phyloP scores from a whole-genome alignment of 192 early-diverging fungal species.

The Gryganskiella cystojenkinii region DNA sequence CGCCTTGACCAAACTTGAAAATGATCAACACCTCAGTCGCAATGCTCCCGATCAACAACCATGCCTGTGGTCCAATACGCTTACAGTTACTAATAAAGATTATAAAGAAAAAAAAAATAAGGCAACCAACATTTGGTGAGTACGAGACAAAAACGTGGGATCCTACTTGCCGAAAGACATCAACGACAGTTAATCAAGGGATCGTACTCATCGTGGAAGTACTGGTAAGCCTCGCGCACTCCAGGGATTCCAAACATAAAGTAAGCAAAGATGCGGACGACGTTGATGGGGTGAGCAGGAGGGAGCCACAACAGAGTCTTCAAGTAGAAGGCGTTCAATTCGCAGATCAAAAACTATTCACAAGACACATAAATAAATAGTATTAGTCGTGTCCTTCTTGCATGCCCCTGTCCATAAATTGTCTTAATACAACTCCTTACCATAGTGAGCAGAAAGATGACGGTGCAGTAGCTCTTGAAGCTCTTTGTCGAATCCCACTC shows the following conservation, averaged over 20 bases:
- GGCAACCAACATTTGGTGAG: too few relatives aligned
- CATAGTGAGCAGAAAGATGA: constrained; percentile 77
- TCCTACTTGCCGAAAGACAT: too few relatives aligned
- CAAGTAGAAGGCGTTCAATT: constrained; percentile 95
- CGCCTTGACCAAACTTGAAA: constrained; percentile 88
- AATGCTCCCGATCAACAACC: constrained; percentile 88
- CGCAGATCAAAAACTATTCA: constrained; percentile 75
- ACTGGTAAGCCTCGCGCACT: constrained; percentile 92
- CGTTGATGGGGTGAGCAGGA: constrained; percentile 85
- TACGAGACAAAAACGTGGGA: too few relatives aligned
- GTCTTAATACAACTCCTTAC: too few relatives aligned
- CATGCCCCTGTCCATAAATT: too few relatives aligned
- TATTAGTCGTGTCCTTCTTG: too few relatives aligned
- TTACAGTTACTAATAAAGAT: constrained; percentile 85
- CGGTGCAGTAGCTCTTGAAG: constrained; percentile 88
- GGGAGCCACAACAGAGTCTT: constrained; percentile 95
- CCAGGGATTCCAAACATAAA: constrained; percentile 91
- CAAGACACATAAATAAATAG: constrained; percentile 1
- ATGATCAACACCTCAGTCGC: constrained; percentile 92
- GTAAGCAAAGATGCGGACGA: constrained; percentile 77
- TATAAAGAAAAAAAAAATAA: too few relatives aligned
- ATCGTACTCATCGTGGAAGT: constrained; percentile 67
- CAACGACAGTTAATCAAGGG: neutral
- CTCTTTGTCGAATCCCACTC: constrained; percentile 90
- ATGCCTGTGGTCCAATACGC: constrained; percentile 93